Percentiles rank a stretch among this genome's conserved stretches.
phyloP scores from a whole-genome alignment of 164 flowering plant species.

The Saururus chinensis region DNA sequence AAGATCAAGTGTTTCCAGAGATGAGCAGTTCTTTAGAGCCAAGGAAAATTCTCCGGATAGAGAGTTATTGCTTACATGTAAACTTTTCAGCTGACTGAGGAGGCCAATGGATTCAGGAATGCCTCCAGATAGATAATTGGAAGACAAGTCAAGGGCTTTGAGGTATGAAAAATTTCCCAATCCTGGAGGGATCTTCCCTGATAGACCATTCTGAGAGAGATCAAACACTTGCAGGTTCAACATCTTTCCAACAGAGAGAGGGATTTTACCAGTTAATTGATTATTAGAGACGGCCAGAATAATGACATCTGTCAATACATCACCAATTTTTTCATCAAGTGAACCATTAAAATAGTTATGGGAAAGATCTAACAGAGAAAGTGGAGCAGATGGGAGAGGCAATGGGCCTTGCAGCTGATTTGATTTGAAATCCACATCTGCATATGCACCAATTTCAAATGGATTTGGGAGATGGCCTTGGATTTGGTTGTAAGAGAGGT shows the following conservation, averaged over 20 bases:
- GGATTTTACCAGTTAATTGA: slow-evolving; percentile 28
- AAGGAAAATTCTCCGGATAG: slow-evolving; percentile 1
- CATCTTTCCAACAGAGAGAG: slow-evolving; percentile 27
- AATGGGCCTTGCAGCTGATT: slow-evolving; percentile 36
- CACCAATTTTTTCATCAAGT: slow-evolving; percentile 18
- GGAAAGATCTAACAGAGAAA: slow-evolving; percentile 32
- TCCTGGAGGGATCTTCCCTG: slow-evolving; percentile 31
- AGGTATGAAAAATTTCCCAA: slow-evolving; percentile 22
- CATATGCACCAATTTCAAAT: slow-evolving; percentile 18
- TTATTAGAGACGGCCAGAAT: slow-evolving; percentile 34
- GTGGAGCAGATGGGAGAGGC: slow-evolving; percentile 20
- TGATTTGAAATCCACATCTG: slow-evolving; percentile 35
- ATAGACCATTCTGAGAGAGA: slow-evolving; percentile 30
- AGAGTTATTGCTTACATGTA: slow-evolving; percentile 28
- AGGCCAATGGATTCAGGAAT: slow-evolving; percentile 29
- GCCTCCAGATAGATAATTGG: slow-evolving; percentile 27
- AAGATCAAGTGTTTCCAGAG: neutral
- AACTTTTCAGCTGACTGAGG: slow-evolving; percentile 21
- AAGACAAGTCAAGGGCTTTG: slow-evolving; percentile 24
- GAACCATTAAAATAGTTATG: slow-evolving; percentile 29
- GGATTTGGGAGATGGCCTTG: slow-evolving; percentile 31
- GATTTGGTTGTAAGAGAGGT: slow-evolving; percentile 33
- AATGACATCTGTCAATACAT: slow-evolving; percentile 18
- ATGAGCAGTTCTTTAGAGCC: neutral
- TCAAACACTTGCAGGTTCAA: slow-evolving; percentile 20